Percentiles rank a stretch among this genome's conserved stretches.
phyloP scores from a whole-genome alignment of 1,139 yeast species.

The Blastobotrys buckinghamii region DNA sequence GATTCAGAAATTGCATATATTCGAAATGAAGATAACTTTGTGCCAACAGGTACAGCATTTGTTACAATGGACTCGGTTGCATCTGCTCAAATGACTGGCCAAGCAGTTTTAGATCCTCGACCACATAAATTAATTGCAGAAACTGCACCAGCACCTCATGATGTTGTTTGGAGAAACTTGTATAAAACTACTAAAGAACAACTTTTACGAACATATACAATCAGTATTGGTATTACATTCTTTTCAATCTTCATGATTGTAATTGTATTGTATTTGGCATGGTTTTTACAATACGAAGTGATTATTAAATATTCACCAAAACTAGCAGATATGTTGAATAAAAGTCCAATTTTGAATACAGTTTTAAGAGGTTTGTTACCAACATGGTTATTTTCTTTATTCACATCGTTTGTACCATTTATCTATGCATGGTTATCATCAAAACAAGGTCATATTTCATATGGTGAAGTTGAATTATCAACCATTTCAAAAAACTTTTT shows the following conservation, averaged over 20 bases:
- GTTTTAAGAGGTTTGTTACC: conserved; percentile 75
- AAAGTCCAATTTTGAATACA: conserved; percentile 52
- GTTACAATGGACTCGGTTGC: conserved; percentile 82
- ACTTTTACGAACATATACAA: conserved; percentile 51
- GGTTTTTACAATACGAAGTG: conserved; percentile 61
- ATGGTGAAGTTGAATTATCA: conserved; percentile 76
- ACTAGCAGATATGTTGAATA: conserved; percentile 55
- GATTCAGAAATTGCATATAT: conserved; percentile 52
- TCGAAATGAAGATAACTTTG: conserved; percentile 40
- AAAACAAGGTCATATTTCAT: conserved; percentile 69
- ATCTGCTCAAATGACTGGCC: conserved; percentile 86
- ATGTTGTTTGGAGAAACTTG: conserved; percentile 73
- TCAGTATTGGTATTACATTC: conserved; percentile 59
- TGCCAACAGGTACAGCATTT: conserved; percentile 53
- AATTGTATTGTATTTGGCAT: conserved; percentile 70
- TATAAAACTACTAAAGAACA: conserved; percentile 54
- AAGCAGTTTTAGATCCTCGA: conserved; percentile 76
- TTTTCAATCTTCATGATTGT: conserved; percentile 61
- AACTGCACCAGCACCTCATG: conserved; percentile 85
- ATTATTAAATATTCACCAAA: conserved; percentile 69
- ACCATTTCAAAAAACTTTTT: conserved; percentile 76
- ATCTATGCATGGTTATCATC: conserved; percentile 64
- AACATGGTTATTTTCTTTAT: conserved; percentile 65
- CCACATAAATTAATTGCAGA: conserved; percentile 65
- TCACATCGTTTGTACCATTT: conserved; percentile 70